A percentile compares a stretch with the other conserved stretches of the same genome.
Evolutionary conservation across 257 asterid genomes (phyloP).

Genomic region (Rauvolfia tetraphylla): DNA sequence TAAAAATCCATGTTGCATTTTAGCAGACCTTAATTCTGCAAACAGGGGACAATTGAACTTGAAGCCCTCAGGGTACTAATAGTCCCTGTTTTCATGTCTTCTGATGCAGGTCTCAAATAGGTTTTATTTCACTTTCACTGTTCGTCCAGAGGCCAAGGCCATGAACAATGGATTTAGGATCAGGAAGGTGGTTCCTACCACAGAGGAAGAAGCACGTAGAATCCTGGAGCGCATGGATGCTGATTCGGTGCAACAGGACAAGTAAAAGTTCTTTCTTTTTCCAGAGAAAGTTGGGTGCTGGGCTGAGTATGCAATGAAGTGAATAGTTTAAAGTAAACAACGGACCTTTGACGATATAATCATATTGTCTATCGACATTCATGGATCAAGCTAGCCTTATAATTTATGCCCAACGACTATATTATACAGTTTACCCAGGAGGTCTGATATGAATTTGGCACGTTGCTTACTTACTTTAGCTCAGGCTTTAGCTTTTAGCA

Average conservation of each 20-base stretch:
- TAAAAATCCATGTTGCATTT: not conserved
- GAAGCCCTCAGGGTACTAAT: too few relatives aligned
- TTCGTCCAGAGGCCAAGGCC: constrained; percentile 81
- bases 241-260: constrained; percentile 34
- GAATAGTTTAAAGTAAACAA: not conserved
- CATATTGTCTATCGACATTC: too few relatives aligned
- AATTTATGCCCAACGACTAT: too few relatives aligned
- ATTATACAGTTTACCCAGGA: not conserved
- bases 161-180: constrained; percentile 51
- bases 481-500: not conserved
- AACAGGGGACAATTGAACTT: not conserved
- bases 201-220: constrained; percentile 88
- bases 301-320: not conserved
- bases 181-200: constrained; percentile 95
- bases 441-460: not conserved
- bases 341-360: not conserved
- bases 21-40: not conserved
- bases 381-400: not conserved
- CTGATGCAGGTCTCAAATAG: constrained; percentile 69
- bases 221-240: constrained; percentile 80
- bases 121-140: constrained; percentile 84
- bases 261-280: not conserved
- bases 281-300: not conserved
- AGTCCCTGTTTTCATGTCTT: not conserved
- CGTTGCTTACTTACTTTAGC: not conserved